Conservation (phyloP, 2,329 filamentous ascomycete species). For the Phaeosphaeria sp. region DNA sequence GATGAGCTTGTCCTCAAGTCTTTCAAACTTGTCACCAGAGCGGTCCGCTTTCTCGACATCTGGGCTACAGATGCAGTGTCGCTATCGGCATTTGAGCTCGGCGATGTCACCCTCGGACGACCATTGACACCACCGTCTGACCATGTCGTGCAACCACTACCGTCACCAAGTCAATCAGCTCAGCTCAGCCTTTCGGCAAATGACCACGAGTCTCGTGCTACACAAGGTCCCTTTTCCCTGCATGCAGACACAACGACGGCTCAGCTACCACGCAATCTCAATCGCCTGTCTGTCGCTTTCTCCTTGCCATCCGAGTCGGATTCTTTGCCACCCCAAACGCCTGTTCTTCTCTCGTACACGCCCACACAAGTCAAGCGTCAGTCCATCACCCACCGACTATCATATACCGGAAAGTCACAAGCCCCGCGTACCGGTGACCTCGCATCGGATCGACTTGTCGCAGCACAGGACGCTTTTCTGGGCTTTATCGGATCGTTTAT, state of each 20-base stretch:
- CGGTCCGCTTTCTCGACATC: constrained; percentile 86
- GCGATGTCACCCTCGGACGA: constrained; percentile 38
- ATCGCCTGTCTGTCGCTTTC: constrained; percentile 44
- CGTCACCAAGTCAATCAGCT: constrained; percentile 29
- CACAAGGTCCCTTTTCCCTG: constrained; percentile 42
- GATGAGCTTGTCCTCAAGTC: constrained; percentile 94
- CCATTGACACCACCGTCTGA: constrained; percentile 50
- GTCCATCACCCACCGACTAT: constrained; percentile 74
- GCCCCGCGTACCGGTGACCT: constrained; percentile 71
- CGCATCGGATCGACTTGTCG: constrained; percentile 80
- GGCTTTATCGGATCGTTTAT: constrained; percentile 93
- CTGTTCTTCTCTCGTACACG: constrained; percentile 31
- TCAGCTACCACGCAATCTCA: constrained; percentile 39
- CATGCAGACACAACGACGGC: constrained; percentile 33
- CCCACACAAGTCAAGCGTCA: constrained; percentile 52
- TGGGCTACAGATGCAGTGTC: constrained; percentile 68
- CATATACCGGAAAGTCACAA: constrained; percentile 72
- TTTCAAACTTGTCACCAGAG: constrained; percentile 91
- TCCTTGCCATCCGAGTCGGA: constrained; percentile 48
- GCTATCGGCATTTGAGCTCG: constrained; percentile 51
- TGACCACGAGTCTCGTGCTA: constrained; percentile 37
- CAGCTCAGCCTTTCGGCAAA: constrained; percentile 54
- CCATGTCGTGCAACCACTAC: constrained; percentile 35
- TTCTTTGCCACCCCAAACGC: constrained; percentile 40
- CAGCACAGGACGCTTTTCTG: constrained; percentile 85